phyloP scores from a whole-genome alignment of 345 rosid genomes.

The Isatis tinctoria region DNA sequence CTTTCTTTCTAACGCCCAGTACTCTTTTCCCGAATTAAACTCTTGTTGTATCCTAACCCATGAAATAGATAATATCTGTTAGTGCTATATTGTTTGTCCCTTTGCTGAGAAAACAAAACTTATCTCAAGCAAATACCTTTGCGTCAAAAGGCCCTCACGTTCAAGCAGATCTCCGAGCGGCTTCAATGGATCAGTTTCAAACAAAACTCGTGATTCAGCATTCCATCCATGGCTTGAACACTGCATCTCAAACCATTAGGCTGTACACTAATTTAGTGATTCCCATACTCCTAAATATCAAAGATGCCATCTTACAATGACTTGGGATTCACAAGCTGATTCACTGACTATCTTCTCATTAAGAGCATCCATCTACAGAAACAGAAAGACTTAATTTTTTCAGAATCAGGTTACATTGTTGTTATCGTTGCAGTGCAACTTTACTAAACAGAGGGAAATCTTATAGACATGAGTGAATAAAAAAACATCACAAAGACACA shows the following conservation, averaged over 20 bases:
- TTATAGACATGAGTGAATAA: background rate
- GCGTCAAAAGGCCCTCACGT: constrained; percentile 52
- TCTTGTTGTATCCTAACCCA: constrained; percentile 59
- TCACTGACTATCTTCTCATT: constrained; percentile 60
- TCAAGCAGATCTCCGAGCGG: constrained; percentile 54
- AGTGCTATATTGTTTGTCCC: background rate
- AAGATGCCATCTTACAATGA: constrained; percentile 22
- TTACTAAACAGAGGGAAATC: background rate
- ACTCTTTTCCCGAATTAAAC: constrained; percentile 66
- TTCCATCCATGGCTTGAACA: constrained; percentile 26
- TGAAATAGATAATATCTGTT: constrained; percentile 5
- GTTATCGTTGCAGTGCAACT: background rate
- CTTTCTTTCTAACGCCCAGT: constrained; percentile 88
- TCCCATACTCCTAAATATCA: background rate
- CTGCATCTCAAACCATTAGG: constrained; percentile 35
- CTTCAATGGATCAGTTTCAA: constrained; percentile 48
- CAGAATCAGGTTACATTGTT: background rate
- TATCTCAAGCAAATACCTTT: constrained; percentile 40
- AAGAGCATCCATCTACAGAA: constrained; percentile 70
- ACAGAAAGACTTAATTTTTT: background rate
- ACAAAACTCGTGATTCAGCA: constrained; percentile 24
- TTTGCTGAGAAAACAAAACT: background rate
- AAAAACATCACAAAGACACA: background rate
- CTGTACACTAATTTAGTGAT: background rate
- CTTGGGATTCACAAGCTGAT: constrained; percentile 29